Evolutionary conservation across 345 rosid genomes (phyloP), one percentile per base, ranked within the genome.

Genomic region (Rhodomyrtus tomentosa): DNA sequence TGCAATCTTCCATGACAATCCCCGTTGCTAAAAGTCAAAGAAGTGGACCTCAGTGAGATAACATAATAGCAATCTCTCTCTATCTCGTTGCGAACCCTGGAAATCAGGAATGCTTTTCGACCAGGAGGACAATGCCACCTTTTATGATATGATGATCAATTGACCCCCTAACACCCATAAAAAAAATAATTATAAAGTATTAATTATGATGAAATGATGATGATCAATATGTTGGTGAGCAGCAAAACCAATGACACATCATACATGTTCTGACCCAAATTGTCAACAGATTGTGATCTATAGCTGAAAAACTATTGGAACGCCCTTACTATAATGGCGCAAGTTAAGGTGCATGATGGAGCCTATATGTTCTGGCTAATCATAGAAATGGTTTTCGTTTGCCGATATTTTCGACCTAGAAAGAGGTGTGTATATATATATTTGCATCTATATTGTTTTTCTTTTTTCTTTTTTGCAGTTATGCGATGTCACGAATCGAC

Each of bases 1-100:
- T 5, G 40, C 40, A 38, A 82, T 25, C 84, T 27, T 59, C 54
- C 80, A 58, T 5, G 52, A 56, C 54, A 84, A 82, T 73, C 40
- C 36, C 42, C n/a, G 45, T 5, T 36, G 45, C 79, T 20, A 85
- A 89, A 87, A 85, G 90, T 90, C 90, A 91, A 88, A 27, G 50
- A 79, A 82, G 82, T 80, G 84, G 87, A 88, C 89, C 86, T 87
- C 55, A 22, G 72, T 36, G 79, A 38, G 38, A 36, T 68, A 36
- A 68, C 36, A 36, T 68, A 2, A 36, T 36, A 36, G 58, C 45
- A 21, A 36, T 68, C 79, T 68, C 79, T 40, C 40, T 54, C 62
- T 40, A 21, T 54, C 62, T 73, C 79, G 82, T 20, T 36, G 32
- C 16, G 56, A 2, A 54, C 22, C 76, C 87, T 49, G 22, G 83